Evolutionary conservation across 164 flowering plant species (phyloP).

Genomic region (Akebia trifoliata): DNA sequence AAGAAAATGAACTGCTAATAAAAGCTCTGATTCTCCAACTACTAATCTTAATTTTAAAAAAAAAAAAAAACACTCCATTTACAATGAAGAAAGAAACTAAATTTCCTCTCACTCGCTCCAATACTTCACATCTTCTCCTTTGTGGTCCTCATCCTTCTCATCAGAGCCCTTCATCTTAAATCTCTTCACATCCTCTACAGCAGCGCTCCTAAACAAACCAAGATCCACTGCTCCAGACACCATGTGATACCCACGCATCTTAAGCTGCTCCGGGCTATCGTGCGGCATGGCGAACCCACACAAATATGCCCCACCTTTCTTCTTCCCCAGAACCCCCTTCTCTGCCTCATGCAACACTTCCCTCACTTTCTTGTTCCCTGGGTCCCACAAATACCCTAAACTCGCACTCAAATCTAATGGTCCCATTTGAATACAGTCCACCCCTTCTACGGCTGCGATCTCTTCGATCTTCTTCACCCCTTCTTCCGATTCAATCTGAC

Average conservation of each 20-base stretch:
- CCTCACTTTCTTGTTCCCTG: constrained; percentile 77
- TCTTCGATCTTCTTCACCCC: constrained; percentile 60
- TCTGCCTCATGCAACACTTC: constrained; percentile 59
- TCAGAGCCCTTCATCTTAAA: constrained; percentile 36
- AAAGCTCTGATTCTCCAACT: no score
- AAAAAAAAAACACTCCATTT: no score
- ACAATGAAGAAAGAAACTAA: no score
- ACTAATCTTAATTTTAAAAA: no score
- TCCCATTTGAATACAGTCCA: constrained; percentile 90
- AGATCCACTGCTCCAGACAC: constrained; percentile 76
- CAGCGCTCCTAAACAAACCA: constrained; percentile 64
- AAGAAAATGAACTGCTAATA: no score
- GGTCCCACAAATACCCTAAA: constrained; percentile 88
- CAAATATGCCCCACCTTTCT: constrained; percentile 41
- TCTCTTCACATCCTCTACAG: constrained; percentile 67
- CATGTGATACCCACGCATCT: constrained; percentile 69
- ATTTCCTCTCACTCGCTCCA: constrained; percentile 59
- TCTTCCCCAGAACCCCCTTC: constrained; percentile 48
- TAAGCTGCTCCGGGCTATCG: constrained; percentile 47
- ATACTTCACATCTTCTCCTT: constrained; percentile 49
- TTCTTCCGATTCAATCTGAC: constrained; percentile 74
- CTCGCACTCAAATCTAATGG: constrained; percentile 88
- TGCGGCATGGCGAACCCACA: constrained; percentile 73
- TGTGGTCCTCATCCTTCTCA: constrained; percentile 22
- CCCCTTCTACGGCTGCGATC: constrained; percentile 84